Evolutionary conservation across 345 rosid species (phyloP), one percentile per base, ranked within the genome.

Genomic region (Odontarrhena argentea): DNA sequence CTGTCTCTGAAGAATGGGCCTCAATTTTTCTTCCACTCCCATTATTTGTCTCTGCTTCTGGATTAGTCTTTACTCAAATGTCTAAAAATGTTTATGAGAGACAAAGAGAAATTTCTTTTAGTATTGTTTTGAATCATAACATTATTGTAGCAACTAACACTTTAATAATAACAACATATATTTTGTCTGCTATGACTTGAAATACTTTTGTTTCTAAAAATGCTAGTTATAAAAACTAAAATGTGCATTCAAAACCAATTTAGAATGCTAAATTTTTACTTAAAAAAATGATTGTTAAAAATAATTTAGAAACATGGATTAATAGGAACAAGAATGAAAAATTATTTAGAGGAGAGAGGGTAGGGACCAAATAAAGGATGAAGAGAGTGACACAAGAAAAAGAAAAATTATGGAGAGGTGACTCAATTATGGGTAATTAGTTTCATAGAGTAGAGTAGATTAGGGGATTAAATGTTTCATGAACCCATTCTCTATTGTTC

Each of bases 1-100:
- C 62, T 53, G 65, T 36, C 65, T 71, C 58, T 36, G 70, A 56
- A 49, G 26, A 64, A 64, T 64, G 76, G 71, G 65, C 67, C 76
- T 72, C 70, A 38, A 7, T 41, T 34, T 65, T 65, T 72, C 53
- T 57, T 44, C 60, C 60, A 48, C 65, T 44, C 59, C 65, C 65
- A 72, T 72, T 65, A 65, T 56, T 13, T 72, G 60, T 38, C 60
- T 22, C 24, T 63, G 57, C 4, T 38, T 62, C 44, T 47, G 14
- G 65, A 56, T 49, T 42, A 57, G 60, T 64, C 70, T 57, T 49
- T 43, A 48, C 59, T 56, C 53, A 14, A 42, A 28, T 52, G 55
- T 65, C 35, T 57, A 22, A 9, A 32, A n/a, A 46, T 45, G 49
- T 63, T 46, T 45, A 0, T 57, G 41, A 1, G 11, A 67, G 11